phyloP scores from a whole-genome alignment of 768 basidiomycete species.

The Favolaschia claudopus region DNA sequence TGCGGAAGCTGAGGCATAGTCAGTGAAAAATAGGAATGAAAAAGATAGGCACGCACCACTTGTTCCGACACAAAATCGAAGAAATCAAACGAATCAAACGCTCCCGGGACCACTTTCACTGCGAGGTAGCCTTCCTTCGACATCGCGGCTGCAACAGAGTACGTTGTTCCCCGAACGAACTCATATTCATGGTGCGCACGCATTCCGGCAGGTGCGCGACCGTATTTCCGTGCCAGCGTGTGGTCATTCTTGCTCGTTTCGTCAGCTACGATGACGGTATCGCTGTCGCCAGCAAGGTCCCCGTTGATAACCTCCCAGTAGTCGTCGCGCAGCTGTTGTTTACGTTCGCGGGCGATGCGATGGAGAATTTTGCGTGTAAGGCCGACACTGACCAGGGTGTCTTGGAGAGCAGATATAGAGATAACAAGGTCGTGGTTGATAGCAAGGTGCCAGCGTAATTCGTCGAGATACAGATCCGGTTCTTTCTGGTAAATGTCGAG shows the following conservation, averaged over 20 bases:
- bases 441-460: slow-evolving; percentile 22
- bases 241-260: slow-evolving; percentile 33
- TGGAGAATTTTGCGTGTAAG: slow-evolving; percentile 23
- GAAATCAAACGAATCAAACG: neutral
- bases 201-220: slow-evolving; percentile 26
- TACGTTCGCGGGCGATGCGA: slow-evolving; percentile 22
- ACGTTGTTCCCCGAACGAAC: neutral
- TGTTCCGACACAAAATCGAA: too few species aligned
- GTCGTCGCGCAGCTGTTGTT: slow-evolving; percentile 13
- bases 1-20: slow-evolving; percentile 1
- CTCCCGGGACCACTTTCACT: neutral
- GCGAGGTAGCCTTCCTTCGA: neutral
- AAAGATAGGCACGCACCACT: neutral
- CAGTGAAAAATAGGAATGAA: neutral
- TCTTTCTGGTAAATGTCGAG: slow-evolving; percentile 8
- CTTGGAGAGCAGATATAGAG: slow-evolving; percentile 18
- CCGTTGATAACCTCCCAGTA: slow-evolving; percentile 14
- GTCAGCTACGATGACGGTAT: slow-evolving; percentile 4
- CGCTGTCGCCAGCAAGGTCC: slow-evolving; percentile 9
- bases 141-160: neutral
- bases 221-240: slow-evolving; percentile 26
- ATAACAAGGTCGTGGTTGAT: slow-evolving; percentile 23
- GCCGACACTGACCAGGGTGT: slow-evolving; percentile 20
- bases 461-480: slow-evolving; percentile 20
- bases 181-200: slow-evolving; percentile 9